These are phyloP conservation scores for Rhynchosporium agropyri DNA, from an alignment of 2,329 filamentous ascomycete genomes.

Conservation along the genomic window DNA sequence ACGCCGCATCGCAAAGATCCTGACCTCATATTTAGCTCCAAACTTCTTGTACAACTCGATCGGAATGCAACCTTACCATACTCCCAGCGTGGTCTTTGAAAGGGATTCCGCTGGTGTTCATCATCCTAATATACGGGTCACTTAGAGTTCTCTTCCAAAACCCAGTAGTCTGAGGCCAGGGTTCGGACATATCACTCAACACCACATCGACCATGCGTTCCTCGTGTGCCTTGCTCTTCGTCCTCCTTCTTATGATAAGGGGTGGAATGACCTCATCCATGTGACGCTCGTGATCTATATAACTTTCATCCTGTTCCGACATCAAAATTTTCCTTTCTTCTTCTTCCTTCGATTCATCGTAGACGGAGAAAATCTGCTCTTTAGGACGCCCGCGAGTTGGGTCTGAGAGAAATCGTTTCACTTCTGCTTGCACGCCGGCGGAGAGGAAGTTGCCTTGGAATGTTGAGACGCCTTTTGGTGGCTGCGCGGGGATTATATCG, in stretches of 20 bases:
- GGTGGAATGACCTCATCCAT: slow-evolving; percentile 37
- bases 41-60: background rate
- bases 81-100: slow-evolving; percentile 91
- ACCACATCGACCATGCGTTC: slow-evolving; percentile 82
- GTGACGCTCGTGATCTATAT: slow-evolving; percentile 66
- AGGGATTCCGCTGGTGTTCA: slow-evolving; percentile 91
- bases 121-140: slow-evolving; percentile 97
- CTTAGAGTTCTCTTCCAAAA: slow-evolving; percentile 87
- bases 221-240: slow-evolving; percentile 43
- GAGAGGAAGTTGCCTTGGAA: slow-evolving; percentile 94
- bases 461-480: slow-evolving; percentile 87
- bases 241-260: slow-evolving; percentile 41
- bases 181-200: slow-evolving; percentile 98
- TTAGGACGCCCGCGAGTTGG: slow-evolving; percentile 59
- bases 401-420: slow-evolving; percentile 74
- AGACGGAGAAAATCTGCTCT: slow-evolving; percentile 27
- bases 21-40: slow-evolving; percentile 44
- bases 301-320: slow-evolving; percentile 53
- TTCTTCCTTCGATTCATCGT: slow-evolving; percentile 5
- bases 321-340: background rate
- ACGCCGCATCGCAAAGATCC: slow-evolving; percentile 87
- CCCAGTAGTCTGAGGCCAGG: slow-evolving; percentile 81
- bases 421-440: slow-evolving; percentile 70
- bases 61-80: slow-evolving; percentile 67
- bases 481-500: slow-evolving; percentile 89